phyloP scores from a whole-genome alignment of 108 stramenopile species.

The Cylindrotheca closterium region DNA sequence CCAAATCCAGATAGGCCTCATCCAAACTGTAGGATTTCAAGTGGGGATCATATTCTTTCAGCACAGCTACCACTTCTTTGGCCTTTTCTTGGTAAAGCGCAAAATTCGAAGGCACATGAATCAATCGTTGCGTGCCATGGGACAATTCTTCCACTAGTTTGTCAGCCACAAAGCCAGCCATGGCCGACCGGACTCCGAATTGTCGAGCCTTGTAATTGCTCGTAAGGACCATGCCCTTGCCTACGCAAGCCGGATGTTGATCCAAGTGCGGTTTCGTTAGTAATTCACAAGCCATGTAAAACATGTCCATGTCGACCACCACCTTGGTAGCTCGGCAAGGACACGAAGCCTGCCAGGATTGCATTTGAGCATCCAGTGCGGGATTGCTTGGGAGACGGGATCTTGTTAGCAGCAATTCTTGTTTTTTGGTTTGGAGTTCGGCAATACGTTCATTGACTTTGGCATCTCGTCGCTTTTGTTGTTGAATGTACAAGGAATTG shows the following conservation, averaged over 20 bases:
- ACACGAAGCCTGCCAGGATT: conserved; percentile 9
- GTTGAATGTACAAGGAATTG: conserved; percentile 65
- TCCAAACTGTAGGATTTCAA: conserved; percentile 78
- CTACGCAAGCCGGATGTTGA: conserved; percentile 88
- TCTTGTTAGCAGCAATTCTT: not conserved
- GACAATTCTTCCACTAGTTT: conserved; percentile 78
- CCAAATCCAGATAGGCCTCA: conserved; percentile 95
- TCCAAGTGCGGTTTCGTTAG: conserved; percentile 80
- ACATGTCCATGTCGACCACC: conserved; percentile 96
- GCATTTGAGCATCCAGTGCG: conserved; percentile 37
- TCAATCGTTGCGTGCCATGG: conserved; percentile 53
- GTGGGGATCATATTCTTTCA: conserved; percentile 90
- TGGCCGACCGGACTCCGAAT: conserved; percentile 95
- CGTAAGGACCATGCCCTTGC: conserved; percentile 89
- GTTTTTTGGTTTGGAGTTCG: conserved; percentile 26
- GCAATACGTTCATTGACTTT: conserved; percentile 56
- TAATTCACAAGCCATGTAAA: conserved; percentile 90
- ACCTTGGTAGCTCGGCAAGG: conserved; percentile 57
- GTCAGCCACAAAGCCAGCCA: conserved; percentile 96
- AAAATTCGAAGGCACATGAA: conserved; percentile 79
- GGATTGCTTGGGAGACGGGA: too few species aligned
- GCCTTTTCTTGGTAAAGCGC: conserved; percentile 80
- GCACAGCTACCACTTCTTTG: conserved; percentile 53
- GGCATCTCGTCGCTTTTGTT: conserved; percentile 66
- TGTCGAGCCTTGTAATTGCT: conserved; percentile 91